These are phyloP conservation scores for Hericium erinaceus DNA, from an alignment of 768 basidiomycete genomes.

Conservation along the genomic window DNA sequence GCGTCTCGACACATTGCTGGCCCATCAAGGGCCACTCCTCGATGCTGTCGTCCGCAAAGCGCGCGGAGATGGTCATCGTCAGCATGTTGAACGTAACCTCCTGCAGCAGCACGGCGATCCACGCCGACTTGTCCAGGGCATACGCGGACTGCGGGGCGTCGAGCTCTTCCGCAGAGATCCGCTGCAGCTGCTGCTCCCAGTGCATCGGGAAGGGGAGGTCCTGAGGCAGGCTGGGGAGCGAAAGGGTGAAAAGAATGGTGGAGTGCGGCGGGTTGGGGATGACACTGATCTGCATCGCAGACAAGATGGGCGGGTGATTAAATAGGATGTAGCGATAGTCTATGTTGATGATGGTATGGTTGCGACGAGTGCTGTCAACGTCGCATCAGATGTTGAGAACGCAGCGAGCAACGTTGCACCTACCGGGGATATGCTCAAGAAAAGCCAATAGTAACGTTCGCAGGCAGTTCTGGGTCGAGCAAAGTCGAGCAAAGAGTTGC, in stretches of 20 bases:
- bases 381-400: too few species aligned
- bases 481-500: too few species aligned
- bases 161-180: slow-evolving; percentile 42
- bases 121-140: slow-evolving; percentile 51
- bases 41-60: slow-evolving; percentile 46
- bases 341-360: background rate
- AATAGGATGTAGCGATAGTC: background rate
- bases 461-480: too few species aligned
- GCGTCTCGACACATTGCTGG: slow-evolving; percentile 30
- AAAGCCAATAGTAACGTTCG: too few species aligned
- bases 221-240: slow-evolving; percentile 34
- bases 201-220: slow-evolving; percentile 37
- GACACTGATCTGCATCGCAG: slow-evolving; percentile 51
- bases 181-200: slow-evolving; percentile 47
- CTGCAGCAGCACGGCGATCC: slow-evolving; percentile 42
- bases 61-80: slow-evolving; percentile 35
- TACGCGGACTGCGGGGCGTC: slow-evolving; percentile 44
- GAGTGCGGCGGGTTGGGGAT: slow-evolving; percentile 34
- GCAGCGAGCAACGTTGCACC: too few species aligned
- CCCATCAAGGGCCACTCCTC: slow-evolving; percentile 40
- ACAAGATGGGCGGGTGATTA: background rate
- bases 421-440: too few species aligned
- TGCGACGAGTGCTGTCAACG: too few species aligned
- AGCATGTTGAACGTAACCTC: slow-evolving; percentile 58
- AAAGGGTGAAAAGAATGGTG: slow-evolving; percentile 49